Conservation (phyloP, 495 filamentous ascomycete genomes). For the Aspergillus cristatus region DNA sequence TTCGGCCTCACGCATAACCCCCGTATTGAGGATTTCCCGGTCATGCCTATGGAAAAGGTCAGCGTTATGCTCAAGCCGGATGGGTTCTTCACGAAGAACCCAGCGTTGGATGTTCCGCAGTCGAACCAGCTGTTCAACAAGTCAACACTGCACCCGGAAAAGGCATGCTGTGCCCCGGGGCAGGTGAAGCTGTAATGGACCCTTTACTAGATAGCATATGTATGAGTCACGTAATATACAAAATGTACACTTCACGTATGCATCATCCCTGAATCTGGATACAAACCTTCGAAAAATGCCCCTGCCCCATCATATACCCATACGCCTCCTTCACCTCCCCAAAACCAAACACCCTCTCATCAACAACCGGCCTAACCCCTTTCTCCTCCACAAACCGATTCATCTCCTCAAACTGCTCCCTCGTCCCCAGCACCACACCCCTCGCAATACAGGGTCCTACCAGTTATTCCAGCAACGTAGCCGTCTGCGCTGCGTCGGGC, state of each 20-base stretch:
- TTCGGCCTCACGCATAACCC: conserved; percentile 56
- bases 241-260: too few species aligned
- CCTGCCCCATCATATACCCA: conserved; percentile 45
- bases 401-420: conserved; percentile 48
- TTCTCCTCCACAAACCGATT: conserved; percentile 44
- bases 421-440: conserved; percentile 39
- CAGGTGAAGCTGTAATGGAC: conserved; percentile 19
- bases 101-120: conserved; percentile 56
- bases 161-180: conserved; percentile 21
- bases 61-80: conserved; percentile 57
- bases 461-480: conserved; percentile 23
- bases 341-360: conserved; percentile 44
- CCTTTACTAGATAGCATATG: conserved; percentile 5
- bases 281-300: conserved; percentile 60
- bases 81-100: conserved; percentile 70
- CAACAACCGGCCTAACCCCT: conserved; percentile 48
- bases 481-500: conserved; percentile 9
- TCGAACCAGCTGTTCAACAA: conserved; percentile 29
- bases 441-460: conserved; percentile 25
- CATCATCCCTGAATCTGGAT: too few species aligned
- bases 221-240: too few species aligned
- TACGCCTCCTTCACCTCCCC: conserved; percentile 39
- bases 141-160: conserved; percentile 29
- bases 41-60: conserved; percentile 48
- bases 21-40: conserved; percentile 54